Base-by-base conservation (phyloP, 352 stramenopile genomes). In the Phytophthora cactorum region DNA sequence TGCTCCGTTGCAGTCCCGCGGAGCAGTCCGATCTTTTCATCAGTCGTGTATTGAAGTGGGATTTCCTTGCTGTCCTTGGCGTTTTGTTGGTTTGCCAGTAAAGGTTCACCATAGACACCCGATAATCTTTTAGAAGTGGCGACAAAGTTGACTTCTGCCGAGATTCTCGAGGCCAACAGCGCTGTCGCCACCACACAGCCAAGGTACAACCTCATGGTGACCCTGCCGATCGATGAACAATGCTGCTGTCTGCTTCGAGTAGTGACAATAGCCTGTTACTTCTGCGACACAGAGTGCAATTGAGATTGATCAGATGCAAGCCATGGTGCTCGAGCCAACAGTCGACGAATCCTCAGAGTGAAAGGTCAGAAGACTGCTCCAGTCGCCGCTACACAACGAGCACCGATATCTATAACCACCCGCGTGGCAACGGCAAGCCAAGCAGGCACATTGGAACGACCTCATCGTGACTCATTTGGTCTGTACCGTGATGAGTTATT, bases 291-390 rank as follows among this genome's bases (percentile, higher is more conserved):
- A 17, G 36, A 43, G 11, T 43, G 11, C 36, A 43, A 43, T 43
- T 39, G 11, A n/a, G 36, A 43, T 43, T 43, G 36, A n/a, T 17
- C 36, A 0, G 36, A 17, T 43, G 11, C 36, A 43, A 43, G 2
- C 36, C 36, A 43, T 43, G 36, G 36, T 43, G 7, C 34, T 25
- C 45, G 25, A 52, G 50, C 61, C 52, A 64, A 69, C 62, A 57
- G 62, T 52, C 62, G 53, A 58, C 34, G 12, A 55, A 64, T 69
- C 62, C 54, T 69, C 5, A 8, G 15, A 31, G 31, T 70, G 62
- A 70, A 70, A 54, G 56, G 62, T 63, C 62, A 64, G 43, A 46
- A 65, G 62, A 70, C 46, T 52, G 36, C 49, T 66, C 59, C 45
- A 25, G 31, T 64, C 57, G 57, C 43, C 57, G 15, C 57, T 39